Evolutionary conservation across 768 basidiomycete species (phyloP), one percentile per base, ranked within the genome.

Genomic region (Tephrocybe sp.): DNA sequence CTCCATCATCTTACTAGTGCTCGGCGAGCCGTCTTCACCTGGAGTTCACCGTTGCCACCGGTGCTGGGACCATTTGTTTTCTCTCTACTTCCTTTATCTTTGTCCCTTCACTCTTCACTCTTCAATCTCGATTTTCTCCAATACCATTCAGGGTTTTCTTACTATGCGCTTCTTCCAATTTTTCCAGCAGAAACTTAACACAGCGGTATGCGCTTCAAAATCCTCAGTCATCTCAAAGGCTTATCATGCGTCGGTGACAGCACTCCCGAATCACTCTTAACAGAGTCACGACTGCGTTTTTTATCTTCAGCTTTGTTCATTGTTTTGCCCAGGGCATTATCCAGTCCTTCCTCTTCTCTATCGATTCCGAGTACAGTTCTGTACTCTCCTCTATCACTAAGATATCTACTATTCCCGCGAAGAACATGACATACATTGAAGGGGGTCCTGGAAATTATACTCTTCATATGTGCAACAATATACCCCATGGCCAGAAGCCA

Each of bases 301-400:
- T 83, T 57, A 50, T 79, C 19, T 72, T 81, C 52, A 73, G 71
- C 31, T 67, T 81, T 47, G 15, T 79, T 38, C 73, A 77, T 54
- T 82, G 78, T 57, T 71, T 81, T 41, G 63, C 73, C 9, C 80
- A 82, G 51, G 80, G 76, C 49, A 62, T 77, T 47, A 63, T 82
- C 28, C 79, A 79, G 57, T 72, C 78, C 1, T 62, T 78, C 15
- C 68, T 82, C 9, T 77, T 69, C 59, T 67, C 66, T 18, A 51
- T 76, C 57, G 80, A 84, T 55, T 56, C 68, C 6, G 60, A 71
- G 22, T 75, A 74, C 53, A 58, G 61, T 43, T 49, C 56, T 1
- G 54, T 80, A 25, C 61, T 76, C 11, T 57, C 64, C 19, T 56
- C 57, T 9, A 72, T 83, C 48, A 67, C 75, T 16, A 38, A 61